Base-by-base conservation (phyloP, 2,329 filamentous ascomycete species). In the Penicillium sp. region DNA sequence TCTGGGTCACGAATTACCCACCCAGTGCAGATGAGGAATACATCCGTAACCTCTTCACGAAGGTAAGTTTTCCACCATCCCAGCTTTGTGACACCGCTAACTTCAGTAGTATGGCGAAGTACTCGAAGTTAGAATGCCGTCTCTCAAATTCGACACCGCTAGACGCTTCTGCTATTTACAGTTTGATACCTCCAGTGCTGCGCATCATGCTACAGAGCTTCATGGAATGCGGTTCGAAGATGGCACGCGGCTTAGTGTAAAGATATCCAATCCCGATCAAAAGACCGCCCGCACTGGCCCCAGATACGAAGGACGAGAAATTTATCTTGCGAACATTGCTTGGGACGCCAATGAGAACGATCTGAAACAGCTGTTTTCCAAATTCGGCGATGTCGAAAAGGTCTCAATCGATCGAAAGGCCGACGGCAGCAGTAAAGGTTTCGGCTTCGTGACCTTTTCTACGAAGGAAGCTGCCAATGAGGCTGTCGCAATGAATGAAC, bases 81-180 rank as follows among this genome's bases (percentile, higher is more conserved):
- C 43, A 18, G 6, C 32, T 51, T 38, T 47, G 13, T 34, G 5
- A 18, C 16, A 23, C 59, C 23, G 62, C 58, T 64, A 49, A 61
- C 47, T 18, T 55, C 42, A 52, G 41, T 70, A 79, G 54, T 93
- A 87, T 66, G 94, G 94, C 40, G 85, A 93, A 40, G 86, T 99
- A 51, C 80, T 96, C 51, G 90, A 87, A 65, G 82, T 97, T 48
- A 87, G 94, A 19, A 94, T 94, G 75, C 94, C 94, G 2, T 96
- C 91, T 53, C 82, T 99, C 47, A 95, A 95, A 70, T 91, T 83
- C 72, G 93, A 97, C 66, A 87, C 88, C 1, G 87, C 90, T 63
- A 89, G 94, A 30, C 88, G 94, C 23, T 99, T 99, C 76, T 97
- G 92, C 77, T 99, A 99, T 71, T 81, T 97, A 7, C 90, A 95